Base-by-base conservation (phyloP, 2,329 filamentous ascomycete genomes). In the Calcarisporium arbuscula region DNA sequence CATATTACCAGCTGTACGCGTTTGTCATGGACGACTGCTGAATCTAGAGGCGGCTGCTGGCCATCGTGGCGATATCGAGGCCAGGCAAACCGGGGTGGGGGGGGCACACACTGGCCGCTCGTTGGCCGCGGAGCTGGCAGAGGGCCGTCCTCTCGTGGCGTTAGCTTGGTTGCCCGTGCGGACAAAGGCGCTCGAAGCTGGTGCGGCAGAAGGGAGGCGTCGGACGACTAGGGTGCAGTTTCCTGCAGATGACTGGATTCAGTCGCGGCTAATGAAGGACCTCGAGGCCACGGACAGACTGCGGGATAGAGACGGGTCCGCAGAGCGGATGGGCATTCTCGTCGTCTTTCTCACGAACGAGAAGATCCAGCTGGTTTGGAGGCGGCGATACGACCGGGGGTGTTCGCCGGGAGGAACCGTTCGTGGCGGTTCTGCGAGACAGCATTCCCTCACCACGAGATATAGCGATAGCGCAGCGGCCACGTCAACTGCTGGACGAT, bases 1-100 rank as follows among this genome's bases (percentile, higher is more conserved):
- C n/a, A n/a, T n/a, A 68, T 40, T 58, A 62, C 34, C 58, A 68
- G 34, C 69, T 70, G 63, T 68, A 65, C 44, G 48, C 46, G 2
- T 69, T 68, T 38, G 62, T 68, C 8, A 63, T 70, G 57, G 65
- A 70, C 21, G 61, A 68, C 36, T 68, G 19, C 39, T 60, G 17
- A 64, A 59, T 32, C 50, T 70, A 12, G 64, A 69, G 46, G 43
- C 53, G 64, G 11, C 48, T 68, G 25, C 48, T 70, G 6, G 65
- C 69, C 30, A 48, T 67, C n/a, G 49, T 70, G 4, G 53, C 57
- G 64, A 67, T 29, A 63, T 60, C 4, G 66, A 70, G 38, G 47
- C 46, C 7, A 52, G 47, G 29, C 23, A 14, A 9, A 25, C 36
- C 10, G 49, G 50, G 3, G 39, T 38, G 12, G 38, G 43, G 25